These are phyloP conservation scores for Sordariomycetes sp. DNA, from an alignment of 2,329 filamentous ascomycete genomes.

Conservation along the genomic window DNA sequence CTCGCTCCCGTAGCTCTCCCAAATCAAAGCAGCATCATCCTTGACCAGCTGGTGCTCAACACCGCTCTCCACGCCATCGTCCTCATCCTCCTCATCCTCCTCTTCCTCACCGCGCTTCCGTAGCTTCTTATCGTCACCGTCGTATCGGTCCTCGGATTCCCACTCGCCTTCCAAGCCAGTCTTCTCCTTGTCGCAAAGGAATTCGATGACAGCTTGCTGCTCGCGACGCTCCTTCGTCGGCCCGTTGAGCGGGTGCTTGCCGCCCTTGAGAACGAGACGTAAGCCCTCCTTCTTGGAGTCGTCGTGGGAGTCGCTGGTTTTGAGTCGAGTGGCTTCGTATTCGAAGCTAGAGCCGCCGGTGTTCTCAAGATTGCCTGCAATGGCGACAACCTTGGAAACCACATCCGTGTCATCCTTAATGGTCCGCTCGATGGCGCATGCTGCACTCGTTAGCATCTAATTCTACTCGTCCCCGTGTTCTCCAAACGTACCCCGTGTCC, in stretches of 20 bases:
- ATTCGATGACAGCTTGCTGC: conserved; percentile 75
- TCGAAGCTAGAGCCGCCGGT: conserved; percentile 53
- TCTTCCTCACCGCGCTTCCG: conserved; percentile 11
- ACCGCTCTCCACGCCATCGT: conserved; percentile 27
- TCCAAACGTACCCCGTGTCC: conserved; percentile 50
- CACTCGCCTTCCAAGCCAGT: conserved; percentile 68
- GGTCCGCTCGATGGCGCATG: conserved; percentile 64
- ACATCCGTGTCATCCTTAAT: conserved; percentile 38
- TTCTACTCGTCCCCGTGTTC: background rate
- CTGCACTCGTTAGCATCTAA: conserved; percentile 27
- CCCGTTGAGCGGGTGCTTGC: conserved; percentile 43
- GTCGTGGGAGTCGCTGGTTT: conserved; percentile 50
- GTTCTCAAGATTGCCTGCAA: conserved; percentile 62
- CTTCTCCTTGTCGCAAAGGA: conserved; percentile 66
- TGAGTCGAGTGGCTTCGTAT: conserved; percentile 56
- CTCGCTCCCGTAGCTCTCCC: conserved; percentile 57
- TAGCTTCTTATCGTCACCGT: conserved; percentile 16
- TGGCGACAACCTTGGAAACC: conserved; percentile 54
- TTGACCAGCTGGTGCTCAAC: conserved; percentile 45
- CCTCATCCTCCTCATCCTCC: conserved; percentile 16
- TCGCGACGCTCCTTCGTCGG: conserved; percentile 35
- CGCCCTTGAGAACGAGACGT: conserved; percentile 57
- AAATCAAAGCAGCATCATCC: conserved; percentile 57
- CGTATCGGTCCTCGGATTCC: conserved; percentile 46
- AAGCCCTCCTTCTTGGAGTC: conserved; percentile 66